Conservation (phyloP, 768 basidiomycete genomes). For the Leccinum imitatum region DNA sequence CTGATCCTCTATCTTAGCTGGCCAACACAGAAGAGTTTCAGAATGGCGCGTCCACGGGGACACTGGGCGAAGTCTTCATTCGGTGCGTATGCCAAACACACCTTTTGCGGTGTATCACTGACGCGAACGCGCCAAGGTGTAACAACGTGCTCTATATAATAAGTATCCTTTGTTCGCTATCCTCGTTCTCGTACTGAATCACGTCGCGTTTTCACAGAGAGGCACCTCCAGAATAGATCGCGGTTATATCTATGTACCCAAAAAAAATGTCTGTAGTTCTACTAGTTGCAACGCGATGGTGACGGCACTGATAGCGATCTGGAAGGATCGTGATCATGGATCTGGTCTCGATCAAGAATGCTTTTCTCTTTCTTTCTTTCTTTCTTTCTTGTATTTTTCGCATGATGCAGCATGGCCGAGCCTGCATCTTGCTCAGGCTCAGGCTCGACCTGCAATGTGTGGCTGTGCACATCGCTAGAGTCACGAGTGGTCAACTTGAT, state of each 20-base stretch:
- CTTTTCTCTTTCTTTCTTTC: background rate
- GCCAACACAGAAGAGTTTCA: slow-evolving; percentile 99
- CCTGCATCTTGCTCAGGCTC: background rate
- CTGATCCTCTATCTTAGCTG: slow-evolving; percentile 30
- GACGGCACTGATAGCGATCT: slow-evolving; percentile 7
- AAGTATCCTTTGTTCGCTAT: slow-evolving; percentile 44
- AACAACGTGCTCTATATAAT: slow-evolving; percentile 97
- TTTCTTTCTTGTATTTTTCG: background rate
- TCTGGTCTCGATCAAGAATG: background rate
- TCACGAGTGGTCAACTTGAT: no score
- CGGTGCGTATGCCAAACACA: slow-evolving; percentile 52
- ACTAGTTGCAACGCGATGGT: slow-evolving; percentile 5
- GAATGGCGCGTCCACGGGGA: slow-evolving; percentile 92
- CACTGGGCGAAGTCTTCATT: slow-evolving; percentile 98
- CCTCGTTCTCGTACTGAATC: slow-evolving; percentile 18
- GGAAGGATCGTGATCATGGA: slow-evolving; percentile 3
- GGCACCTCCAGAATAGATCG: slow-evolving; percentile 53
- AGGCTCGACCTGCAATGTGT: background rate
- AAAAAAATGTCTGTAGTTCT: slow-evolving; percentile 11
- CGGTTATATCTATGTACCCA: slow-evolving; percentile 5
- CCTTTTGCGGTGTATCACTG: slow-evolving; percentile 4
- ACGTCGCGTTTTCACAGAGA: slow-evolving; percentile 56
- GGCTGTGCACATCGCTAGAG: slow-evolving; percentile 10
- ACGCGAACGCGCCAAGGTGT: slow-evolving; percentile 50
- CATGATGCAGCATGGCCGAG: background rate